A percentile compares a stretch with the other conserved stretches of the same genome.
Conservation (phyloP, 805 yeast genomes). For the Pichia scutulata region DNA sequence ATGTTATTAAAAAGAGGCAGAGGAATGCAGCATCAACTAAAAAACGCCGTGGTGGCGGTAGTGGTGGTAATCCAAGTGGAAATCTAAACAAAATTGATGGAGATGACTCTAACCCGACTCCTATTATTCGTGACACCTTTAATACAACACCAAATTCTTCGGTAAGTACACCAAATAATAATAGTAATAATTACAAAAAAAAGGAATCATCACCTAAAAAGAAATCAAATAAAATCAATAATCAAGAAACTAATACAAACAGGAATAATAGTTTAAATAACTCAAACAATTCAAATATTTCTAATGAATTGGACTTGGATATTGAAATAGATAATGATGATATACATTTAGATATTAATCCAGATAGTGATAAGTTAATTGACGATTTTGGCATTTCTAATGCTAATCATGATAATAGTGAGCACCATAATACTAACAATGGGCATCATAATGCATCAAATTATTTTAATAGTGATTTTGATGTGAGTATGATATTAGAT, state of each 20-base stretch:
- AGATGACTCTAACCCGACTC: constrained; percentile 43
- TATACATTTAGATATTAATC: background rate
- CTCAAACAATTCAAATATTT: background rate
- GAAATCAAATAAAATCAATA: background rate
- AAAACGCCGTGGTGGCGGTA: constrained; percentile 23
- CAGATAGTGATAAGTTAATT: background rate
- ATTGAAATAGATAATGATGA: constrained; percentile 9
- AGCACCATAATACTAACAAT: background rate
- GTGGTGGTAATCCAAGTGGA: constrained; percentile 8
- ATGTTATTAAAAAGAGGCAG: constrained; percentile 74
- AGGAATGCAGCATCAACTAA: constrained; percentile 34
- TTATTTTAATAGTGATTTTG: constrained; percentile 12
- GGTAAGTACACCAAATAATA: background rate
- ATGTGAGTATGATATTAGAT: background rate
- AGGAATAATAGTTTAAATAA: background rate
- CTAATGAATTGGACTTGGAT: constrained; percentile 13
- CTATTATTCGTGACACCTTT: constrained; percentile 20
- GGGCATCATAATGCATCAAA: background rate
- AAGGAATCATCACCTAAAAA: background rate
- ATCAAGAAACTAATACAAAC: background rate
- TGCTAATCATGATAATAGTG: background rate
- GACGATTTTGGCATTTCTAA: background rate
- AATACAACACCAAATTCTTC: constrained; percentile 1
- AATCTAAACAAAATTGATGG: constrained; percentile 30
- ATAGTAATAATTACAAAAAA: background rate